Evolutionary conservation across 139 green algal genomes (phyloP), one percentile per base, ranked within the genome.

Genomic region (Tetradesmus lagerheimii): DNA sequence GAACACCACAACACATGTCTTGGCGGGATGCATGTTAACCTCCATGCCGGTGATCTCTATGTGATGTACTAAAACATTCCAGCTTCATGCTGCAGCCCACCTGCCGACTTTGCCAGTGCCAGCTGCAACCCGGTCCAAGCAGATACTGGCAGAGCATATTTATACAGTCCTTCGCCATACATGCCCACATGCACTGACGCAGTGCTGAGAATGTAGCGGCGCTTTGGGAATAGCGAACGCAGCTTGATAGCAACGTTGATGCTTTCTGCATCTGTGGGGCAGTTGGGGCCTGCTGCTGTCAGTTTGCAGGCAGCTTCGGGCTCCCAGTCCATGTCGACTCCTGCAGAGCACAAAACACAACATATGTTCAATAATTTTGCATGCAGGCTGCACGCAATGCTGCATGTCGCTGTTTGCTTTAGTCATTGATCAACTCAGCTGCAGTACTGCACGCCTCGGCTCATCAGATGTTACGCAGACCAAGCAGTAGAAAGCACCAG

Each of bases 251-350:
- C 74, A 0, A 75, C 80, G 11, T 25, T 8, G 4, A 92, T 91
- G 53, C 83, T 91, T 50, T 92, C 88, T 37, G 80, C 78, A 27
- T 94, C 92, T 12, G 91, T 94, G 14, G 71, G 5, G 83, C 92
- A 94, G 14, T 27, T 62, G 29, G 57, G 90, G 47, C 15, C 78
- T 74, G 23, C 39, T n/a, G 25, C 34, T 41, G 38, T 64, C 9
- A 50, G 27, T 4, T 41, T 62, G 71, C 86, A 91, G 57, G 39
- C 29, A 2, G 91, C 29, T 23, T n/a, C 15, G 6, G 82, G 57
- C 81, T 74, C 81, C 27, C 37, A 84, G 78, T 84, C 78, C 27
- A 84, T 31, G 78, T 84, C 78, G 1, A 84, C 78, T 4, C 78
- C 78, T 84, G n/a, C 67, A 38, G 35, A 74, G 27, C 75, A 80